phyloP scores from a whole-genome alignment of 83 land plant genomes.

The Picea engelmannii region DNA sequence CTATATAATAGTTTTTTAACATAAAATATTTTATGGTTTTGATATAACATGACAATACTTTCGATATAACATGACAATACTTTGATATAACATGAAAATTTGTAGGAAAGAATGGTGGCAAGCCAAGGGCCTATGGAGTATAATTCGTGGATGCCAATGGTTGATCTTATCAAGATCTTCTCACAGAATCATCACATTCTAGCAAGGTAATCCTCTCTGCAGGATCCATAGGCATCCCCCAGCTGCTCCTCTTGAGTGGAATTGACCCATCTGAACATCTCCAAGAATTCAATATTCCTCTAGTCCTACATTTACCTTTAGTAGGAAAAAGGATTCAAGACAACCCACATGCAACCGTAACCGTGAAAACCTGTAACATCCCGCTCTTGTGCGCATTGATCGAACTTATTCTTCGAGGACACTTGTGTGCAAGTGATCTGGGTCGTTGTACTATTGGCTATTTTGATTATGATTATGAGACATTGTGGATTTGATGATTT shows the following conservation, averaged over 20 bases:
- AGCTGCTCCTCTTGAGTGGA: slow-evolving; percentile 46
- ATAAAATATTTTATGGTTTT: too few species aligned
- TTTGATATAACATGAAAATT: too few species aligned
- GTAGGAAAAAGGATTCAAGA: slow-evolving; percentile 46
- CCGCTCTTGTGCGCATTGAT: too few species aligned
- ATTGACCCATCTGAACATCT: slow-evolving; percentile 44
- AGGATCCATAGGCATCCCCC: slow-evolving; percentile 29
- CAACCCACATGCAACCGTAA: slow-evolving; percentile 35
- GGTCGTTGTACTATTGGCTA: too few species aligned
- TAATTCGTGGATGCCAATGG: slow-evolving; percentile 37
- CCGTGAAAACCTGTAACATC: slow-evolving; percentile 17
- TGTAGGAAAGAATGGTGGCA: too few species aligned
- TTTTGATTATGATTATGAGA: too few species aligned
- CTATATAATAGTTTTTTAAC: too few species aligned
- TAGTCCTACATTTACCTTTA: slow-evolving; percentile 16
- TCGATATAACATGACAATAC: too few species aligned
- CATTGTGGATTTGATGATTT: too few species aligned
- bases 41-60: too few species aligned
- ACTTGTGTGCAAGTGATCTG: too few species aligned
- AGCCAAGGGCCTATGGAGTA: slow-evolving; percentile 59
- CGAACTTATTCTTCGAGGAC: too few species aligned
- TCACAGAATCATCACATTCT: slow-evolving; percentile 4
- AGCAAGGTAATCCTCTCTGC: slow-evolving; percentile 48
- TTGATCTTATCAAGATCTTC: slow-evolving; percentile 51
- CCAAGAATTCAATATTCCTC: slow-evolving; percentile 26